Conservation (phyloP, 371 early-diverging fungal species). For the Chytridium lagenaria region DNA sequence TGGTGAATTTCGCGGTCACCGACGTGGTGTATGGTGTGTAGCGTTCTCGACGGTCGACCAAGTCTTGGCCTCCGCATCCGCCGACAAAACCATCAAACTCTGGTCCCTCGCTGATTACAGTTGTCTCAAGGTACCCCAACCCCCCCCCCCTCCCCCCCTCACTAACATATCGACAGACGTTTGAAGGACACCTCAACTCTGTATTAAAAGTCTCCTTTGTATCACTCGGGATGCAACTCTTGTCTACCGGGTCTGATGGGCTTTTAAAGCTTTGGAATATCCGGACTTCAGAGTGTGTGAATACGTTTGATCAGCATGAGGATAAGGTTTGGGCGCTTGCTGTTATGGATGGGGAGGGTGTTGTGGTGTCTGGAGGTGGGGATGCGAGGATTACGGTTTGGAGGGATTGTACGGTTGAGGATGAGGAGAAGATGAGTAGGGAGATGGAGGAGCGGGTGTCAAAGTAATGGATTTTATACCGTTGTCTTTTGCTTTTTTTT, state of each 20-base stretch:
- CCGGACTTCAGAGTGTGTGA: slow-evolving; percentile 84
- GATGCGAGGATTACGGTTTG: slow-evolving; percentile 90
- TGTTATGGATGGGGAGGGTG: slow-evolving; percentile 73
- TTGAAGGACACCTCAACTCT: slow-evolving; percentile 96
- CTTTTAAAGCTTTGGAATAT: slow-evolving; percentile 95
- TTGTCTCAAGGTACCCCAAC: slow-evolving; percentile 83
- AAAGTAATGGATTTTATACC: slow-evolving; percentile 56
- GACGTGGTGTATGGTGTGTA: slow-evolving; percentile 94
- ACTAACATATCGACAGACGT: slow-evolving; percentile 60
- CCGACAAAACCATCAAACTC: slow-evolving; percentile 92
- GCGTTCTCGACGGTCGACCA: slow-evolving; percentile 91
- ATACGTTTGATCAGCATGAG: slow-evolving; percentile 90
- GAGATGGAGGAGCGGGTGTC: slow-evolving; percentile 73
- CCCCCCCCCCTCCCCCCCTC: no score
- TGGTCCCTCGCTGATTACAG: slow-evolving; percentile 89
- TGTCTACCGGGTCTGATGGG: slow-evolving; percentile 90
- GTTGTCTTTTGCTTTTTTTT: background rate
- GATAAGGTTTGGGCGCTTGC: slow-evolving; percentile 93
- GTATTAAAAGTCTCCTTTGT: slow-evolving; percentile 85
- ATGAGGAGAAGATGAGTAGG: slow-evolving; percentile 69
- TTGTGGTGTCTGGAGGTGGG: slow-evolving; percentile 84
- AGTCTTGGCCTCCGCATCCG: slow-evolving; percentile 86
- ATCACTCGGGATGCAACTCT: slow-evolving; percentile 85
- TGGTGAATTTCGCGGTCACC: slow-evolving; percentile 90
- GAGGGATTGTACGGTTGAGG: slow-evolving; percentile 87